phyloP scores from a whole-genome alignment of 139 green algal genomes.

The Spirogloea muscicola region DNA sequence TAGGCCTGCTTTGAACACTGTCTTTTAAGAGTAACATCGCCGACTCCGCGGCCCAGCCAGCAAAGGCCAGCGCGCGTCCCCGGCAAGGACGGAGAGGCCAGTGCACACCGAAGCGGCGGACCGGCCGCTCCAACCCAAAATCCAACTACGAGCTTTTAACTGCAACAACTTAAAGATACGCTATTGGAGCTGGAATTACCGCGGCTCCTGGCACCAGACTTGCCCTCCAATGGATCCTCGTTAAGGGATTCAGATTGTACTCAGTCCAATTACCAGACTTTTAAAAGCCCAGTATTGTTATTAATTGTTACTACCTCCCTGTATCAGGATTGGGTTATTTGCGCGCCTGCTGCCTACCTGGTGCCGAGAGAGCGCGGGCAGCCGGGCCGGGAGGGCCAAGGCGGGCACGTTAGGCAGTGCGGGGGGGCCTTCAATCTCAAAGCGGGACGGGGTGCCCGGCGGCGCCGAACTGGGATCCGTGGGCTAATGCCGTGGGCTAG shows the following conservation, averaged over 20 bases:
- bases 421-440: too few relatives aligned
- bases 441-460: too few relatives aligned
- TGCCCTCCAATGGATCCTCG: conserved; percentile 12
- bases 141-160: conserved; percentile 54
- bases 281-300: conserved; percentile 57
- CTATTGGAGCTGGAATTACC: conserved; percentile 47
- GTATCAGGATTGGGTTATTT: conserved; percentile 38
- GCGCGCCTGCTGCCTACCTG: conserved; percentile 5
- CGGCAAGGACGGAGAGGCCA: conserved; percentile 68
- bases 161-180: conserved; percentile 96
- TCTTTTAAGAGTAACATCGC: conserved; percentile 95
- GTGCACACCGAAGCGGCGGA: conserved; percentile 81
- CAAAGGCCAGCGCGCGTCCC: conserved; percentile 81
- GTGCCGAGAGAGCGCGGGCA: too few relatives aligned
- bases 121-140: conserved; percentile 72
- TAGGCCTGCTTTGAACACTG: conserved; percentile 95
- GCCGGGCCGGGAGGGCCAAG: too few relatives aligned
- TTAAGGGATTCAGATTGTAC: conserved; percentile 16
- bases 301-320: conserved; percentile 59
- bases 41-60: conserved; percentile 75
- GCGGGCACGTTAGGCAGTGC: too few relatives aligned
- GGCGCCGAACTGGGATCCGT: too few relatives aligned
- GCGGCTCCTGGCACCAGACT: conserved; percentile 19
- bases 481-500: too few relatives aligned
- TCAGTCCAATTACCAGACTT: conserved; percentile 12